These are phyloP conservation scores for Biscogniauxia sp. DNA, from an alignment of 2,329 filamentous ascomycete genomes.

Conservation along the genomic window DNA sequence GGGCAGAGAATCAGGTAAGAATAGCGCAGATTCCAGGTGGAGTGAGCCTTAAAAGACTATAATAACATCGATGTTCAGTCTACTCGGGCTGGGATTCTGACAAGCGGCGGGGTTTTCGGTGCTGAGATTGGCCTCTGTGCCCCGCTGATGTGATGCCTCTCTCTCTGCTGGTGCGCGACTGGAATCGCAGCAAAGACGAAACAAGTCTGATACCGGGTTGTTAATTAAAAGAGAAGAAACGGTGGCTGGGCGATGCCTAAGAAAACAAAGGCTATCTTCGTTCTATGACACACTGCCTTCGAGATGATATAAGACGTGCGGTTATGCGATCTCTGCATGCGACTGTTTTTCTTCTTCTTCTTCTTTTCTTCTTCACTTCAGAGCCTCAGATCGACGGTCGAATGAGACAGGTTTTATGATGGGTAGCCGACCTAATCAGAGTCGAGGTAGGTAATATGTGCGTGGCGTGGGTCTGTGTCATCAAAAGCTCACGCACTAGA, in stretches of 20 bases:
- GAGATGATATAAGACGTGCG: neutral
- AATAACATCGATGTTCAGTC: neutral
- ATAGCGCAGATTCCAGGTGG: neutral
- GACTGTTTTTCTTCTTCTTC: neutral
- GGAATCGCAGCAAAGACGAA: neutral
- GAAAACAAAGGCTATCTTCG: neutral
- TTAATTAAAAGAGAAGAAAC: neutral
- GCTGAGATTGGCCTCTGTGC: neutral
- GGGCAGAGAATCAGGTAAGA: neutral
- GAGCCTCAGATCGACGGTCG: neutral
- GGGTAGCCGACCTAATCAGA: neutral
- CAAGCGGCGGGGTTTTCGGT: neutral
- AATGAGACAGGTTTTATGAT: neutral
- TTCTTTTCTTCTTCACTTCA: neutral
- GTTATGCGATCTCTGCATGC: neutral
- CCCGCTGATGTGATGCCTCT: neutral
- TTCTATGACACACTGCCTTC: neutral
- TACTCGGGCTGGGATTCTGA: neutral
- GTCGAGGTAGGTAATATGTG: neutral
- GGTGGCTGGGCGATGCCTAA: neutral
- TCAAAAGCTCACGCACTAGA: neutral
- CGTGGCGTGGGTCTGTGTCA: neutral
- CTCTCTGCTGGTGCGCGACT: neutral
- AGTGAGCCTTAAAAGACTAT: neutral
- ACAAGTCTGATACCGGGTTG: neutral